Base-by-base conservation (phyloP, 768 basidiomycete genomes). In the Candolleomyces efflorescens region DNA sequence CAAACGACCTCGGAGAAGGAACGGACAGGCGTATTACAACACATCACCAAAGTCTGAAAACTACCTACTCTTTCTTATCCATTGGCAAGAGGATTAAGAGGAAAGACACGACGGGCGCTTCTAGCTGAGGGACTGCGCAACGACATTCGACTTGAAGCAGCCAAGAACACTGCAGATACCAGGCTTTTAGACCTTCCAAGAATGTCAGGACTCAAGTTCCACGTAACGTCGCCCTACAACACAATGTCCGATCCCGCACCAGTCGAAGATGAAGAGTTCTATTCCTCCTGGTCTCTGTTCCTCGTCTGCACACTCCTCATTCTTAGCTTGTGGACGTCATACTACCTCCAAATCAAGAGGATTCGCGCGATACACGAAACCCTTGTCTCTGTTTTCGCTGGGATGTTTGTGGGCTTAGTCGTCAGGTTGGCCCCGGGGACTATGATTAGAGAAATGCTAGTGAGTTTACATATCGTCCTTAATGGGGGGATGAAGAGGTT, bases 361-460 rank as follows among this genome's bases (percentile, higher is more conserved):
- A 99, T 99, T 75, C 85, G 94, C 56, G 90, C 92, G 17, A 83
- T 99, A 12, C 94, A 99, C 65, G 97, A 99, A 74, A 99, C 97
- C 0, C 78, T 98, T 27, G 91, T 99, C 18, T 90, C 95, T 20
- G 94, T 98, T 62, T 85, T 94, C 68, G 94, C 94, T 6, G 94
- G 97, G 43, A 98, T 97, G 93, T 82, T 89, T 27, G 97, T 99
- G 44, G 97, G 97, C 1, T 75, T 97, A 61, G 82, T 97, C 52
- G 87, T 98, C 41, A 79, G 97, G 62, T 77, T 98, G 44, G 86
- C 91, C 1, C 95, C 95, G 0, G 96, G 94, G 9, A 91, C 89
- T 57, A 86, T 96, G 82, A 98, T 99, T 60, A 80, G 94, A 65
- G 93, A 95, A 67, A 99, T 99, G 96, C 78, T 99, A 77, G 94